Evolutionary conservation across 768 basidiomycete genomes (phyloP).

Genomic region (Tephrocybe sp.): DNA sequence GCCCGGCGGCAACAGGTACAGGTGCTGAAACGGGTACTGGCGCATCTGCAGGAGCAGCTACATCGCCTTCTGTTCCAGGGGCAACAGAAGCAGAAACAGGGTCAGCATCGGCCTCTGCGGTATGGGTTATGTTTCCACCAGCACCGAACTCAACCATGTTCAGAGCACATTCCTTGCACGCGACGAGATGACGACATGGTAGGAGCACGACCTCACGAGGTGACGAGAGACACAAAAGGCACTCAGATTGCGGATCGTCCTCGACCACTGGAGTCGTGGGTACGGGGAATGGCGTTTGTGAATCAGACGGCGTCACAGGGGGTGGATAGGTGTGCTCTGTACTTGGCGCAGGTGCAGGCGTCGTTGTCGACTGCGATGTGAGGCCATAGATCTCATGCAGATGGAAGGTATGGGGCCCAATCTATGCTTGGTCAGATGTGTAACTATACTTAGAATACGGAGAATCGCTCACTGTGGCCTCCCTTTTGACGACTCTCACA

Average conservation of each 20-base stretch:
- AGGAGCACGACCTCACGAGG: conserved; percentile 91
- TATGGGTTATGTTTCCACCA: conserved; percentile 79
- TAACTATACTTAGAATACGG: not conserved
- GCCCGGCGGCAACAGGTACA: conserved; percentile 9
- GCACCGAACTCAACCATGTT: conserved; percentile 99
- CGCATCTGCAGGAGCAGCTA: conserved; percentile 24
- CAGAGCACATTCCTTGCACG: conserved; percentile 92
- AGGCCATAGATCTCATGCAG: conserved; percentile 95
- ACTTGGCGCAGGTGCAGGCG: conserved; percentile 25
- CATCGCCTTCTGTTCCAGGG: conserved; percentile 22
- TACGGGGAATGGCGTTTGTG: conserved; percentile 19
- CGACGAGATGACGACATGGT: conserved; percentile 92
- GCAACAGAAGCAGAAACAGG: conserved; percentile 21
- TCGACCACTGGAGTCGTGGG: conserved; percentile 38
- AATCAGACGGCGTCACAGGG: conserved; percentile 28
- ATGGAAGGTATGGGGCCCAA: conserved; percentile 92
- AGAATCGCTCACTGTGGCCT: conserved; percentile 63
- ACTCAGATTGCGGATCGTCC: conserved; percentile 81
- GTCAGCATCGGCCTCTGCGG: conserved; percentile 37
- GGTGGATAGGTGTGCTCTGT: conserved; percentile 14
- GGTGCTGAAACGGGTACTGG: conserved; percentile 29
- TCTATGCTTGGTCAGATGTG: conserved; percentile 40
- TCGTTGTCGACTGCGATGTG: conserved; percentile 48
- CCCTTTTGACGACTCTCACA: conserved; percentile 89
- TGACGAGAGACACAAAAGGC: conserved; percentile 86